Base-by-base conservation (phyloP, 805 yeast species). In the Gaillardinia entomophila region DNA sequence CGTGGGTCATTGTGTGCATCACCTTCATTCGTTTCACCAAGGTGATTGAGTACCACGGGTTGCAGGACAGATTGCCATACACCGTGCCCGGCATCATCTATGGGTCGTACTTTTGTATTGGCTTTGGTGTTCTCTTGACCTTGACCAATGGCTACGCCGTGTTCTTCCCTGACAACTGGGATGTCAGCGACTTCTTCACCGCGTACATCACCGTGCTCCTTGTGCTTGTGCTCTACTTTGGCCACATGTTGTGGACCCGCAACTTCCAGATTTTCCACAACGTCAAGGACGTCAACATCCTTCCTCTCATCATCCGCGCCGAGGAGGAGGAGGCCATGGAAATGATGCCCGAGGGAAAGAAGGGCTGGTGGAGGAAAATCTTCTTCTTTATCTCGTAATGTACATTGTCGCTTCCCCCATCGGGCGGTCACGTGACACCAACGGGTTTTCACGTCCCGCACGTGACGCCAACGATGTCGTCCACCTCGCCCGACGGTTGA, bases 61-160 rank as follows among this genome's bases (percentile, higher is more conserved):
- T 27, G 31, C 23, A 27, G 27, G 30, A 27, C 31, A 20, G 35
- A 16, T n/a, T 32, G 2, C 27, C 31, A 3, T 32, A 26, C 31
- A 22, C 24, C 7, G 27, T 31, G 3, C 27, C 23, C 6, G 20
- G 16, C 23, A 27, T 26, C 13, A 13, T 12, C n/a, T 4, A 12
- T 3, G 30, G 27, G 4, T 26, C 35, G 11, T 32, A 22, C 13
- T 23, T 22, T 10, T 5, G 13, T 3, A 16, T 11, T 5, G 13
- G 22, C 4, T 32, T 32, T 22, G 26, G 16, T 18, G 3, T 14
- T 16, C 4, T 32, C 7, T 22, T 32, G 27, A 23, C 31, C 10
- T 12, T 32, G 12, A 32, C 35, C 18, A 32, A 32, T 22, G 35
- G 35, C 7, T 32, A 32, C 27, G 26, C 27, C 12, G 35, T 32